Conservation (phyloP, 164 flowering plant genomes). For the Nymphaea thermarum region DNA sequence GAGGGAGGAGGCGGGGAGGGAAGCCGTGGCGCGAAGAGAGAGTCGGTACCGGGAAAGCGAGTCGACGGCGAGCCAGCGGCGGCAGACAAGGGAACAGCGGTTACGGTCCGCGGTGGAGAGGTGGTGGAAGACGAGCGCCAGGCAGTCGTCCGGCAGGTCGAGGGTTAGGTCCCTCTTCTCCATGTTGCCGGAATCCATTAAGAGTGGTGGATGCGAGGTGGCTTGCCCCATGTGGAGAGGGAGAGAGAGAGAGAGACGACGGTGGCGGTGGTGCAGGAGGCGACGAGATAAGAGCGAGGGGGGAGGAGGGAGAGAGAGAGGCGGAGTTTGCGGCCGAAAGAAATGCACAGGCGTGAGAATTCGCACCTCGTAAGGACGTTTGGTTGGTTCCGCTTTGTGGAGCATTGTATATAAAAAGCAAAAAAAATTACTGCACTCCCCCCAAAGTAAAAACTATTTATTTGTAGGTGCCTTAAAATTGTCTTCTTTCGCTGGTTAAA, state of each 20-base stretch:
- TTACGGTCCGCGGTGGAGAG: conserved; percentile 57
- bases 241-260: background rate
- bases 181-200: background rate
- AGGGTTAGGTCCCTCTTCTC: background rate
- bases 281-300: background rate
- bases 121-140: conserved; percentile 51
- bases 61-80: conserved; percentile 57
- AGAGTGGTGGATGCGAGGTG: background rate
- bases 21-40: conserved; percentile 44
- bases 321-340: too few relatives aligned
- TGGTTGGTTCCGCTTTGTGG: too few relatives aligned
- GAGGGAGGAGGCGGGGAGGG: conserved; percentile 21
- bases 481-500: too few relatives aligned
- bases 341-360: too few relatives aligned
- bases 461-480: too few relatives aligned
- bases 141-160: conserved; percentile 60
- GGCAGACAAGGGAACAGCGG: conserved; percentile 50
- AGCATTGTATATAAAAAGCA: too few relatives aligned
- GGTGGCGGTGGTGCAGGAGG: background rate
- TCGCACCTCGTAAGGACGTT: too few relatives aligned
- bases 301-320: too few relatives aligned
- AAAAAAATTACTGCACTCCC: too few relatives aligned
- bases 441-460: too few relatives aligned
- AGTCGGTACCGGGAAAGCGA: conserved; percentile 60
- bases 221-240: background rate